Evolutionary conservation across 2,329 filamentous ascomycete species (phyloP), one percentile per base, ranked within the genome.

Genomic region (Arthrobotrys sphaeroides): DNA sequence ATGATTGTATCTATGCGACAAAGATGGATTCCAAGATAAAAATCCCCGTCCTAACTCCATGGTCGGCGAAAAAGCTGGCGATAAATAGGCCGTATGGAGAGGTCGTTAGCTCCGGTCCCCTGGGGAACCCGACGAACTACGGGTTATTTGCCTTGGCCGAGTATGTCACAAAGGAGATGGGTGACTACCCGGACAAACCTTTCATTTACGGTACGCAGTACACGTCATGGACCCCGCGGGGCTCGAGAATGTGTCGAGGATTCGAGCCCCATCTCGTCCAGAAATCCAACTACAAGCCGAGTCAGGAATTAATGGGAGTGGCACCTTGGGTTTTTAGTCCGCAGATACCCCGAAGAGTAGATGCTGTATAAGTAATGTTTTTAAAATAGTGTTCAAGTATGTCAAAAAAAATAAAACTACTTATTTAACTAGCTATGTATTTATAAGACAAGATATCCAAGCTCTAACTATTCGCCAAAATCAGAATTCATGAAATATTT

Each of bases 51-150:
- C n/a, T 66, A 12, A 12, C 28, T 18, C 45, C 61, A 18, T 66
- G 45, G 45, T 18, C 45, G 7, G 61, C 61, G 2, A 66, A 66
- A 40, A 66, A 55, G 22, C 22, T 66, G 10, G 61, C 45, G 3
- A 20, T 33, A 13, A 55, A 66, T 9, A 28, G n/a, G 18, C 18
- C 61, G 1, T 9, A 40, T 6, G 45, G 28, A 5, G 26, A 53
- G 9, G 22, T 24, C 5, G 5, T 53, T 18, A 6, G 10, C 1
- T 26, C 61, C 2, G 61, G 16, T 16, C 28, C 61, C 5, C 22
- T 66, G 6, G 61, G 45, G 3, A 66, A 47, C 31, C 61, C 61
- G 1, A 66, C 45, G 7, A 66, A 66, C 13, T 66, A 55, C 22
- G 61, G 45, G 2, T 24, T 66, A 9, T 66, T 42, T 43, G 12